Evolutionary conservation across 139 green algal genomes (phyloP).

Genomic region (Picochlorum sp.): DNA sequence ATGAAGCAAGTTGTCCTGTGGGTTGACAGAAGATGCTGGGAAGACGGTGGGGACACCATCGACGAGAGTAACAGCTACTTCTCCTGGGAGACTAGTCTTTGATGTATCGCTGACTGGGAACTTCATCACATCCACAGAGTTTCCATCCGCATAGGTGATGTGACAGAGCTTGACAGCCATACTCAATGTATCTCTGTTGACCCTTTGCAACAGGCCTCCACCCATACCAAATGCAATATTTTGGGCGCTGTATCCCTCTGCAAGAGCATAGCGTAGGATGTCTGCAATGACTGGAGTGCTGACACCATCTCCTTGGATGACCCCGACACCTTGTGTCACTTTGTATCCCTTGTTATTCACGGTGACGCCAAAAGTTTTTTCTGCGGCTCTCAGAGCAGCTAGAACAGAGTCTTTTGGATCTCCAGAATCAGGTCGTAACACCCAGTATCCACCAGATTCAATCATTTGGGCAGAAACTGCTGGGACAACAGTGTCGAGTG

Average conservation of each 20-base stretch:
- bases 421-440: conserved; percentile 80
- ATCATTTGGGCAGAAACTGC: conserved; percentile 52
- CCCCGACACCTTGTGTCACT: conserved; percentile 57
- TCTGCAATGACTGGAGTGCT: conserved; percentile 41
- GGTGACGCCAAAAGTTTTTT: conserved; percentile 41
- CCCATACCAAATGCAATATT: conserved; percentile 86
- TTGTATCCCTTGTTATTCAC: conserved; percentile 70
- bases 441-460: conserved; percentile 64
- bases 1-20: conserved; percentile 59
- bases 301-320: conserved; percentile 87
- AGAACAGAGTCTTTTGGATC: conserved; percentile 74
- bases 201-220: conserved; percentile 78
- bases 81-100: conserved; percentile 69
- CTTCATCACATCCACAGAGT: conserved; percentile 74
- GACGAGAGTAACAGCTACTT: conserved; percentile 68
- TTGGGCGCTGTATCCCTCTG: conserved; percentile 60
- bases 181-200: conserved; percentile 86
- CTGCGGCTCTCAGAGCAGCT: conserved; percentile 42
- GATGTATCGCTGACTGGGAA: conserved; percentile 48
- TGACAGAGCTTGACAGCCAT: conserved; percentile 87
- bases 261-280: conserved; percentile 58
- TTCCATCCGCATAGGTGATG: conserved; percentile 65
- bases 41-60: conserved; percentile 68
- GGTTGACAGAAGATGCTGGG: conserved; percentile 54
- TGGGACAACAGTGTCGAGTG: conserved; percentile 67